Base-by-base conservation (phyloP, 768 basidiomycete species). In the Chiua virens region DNA sequence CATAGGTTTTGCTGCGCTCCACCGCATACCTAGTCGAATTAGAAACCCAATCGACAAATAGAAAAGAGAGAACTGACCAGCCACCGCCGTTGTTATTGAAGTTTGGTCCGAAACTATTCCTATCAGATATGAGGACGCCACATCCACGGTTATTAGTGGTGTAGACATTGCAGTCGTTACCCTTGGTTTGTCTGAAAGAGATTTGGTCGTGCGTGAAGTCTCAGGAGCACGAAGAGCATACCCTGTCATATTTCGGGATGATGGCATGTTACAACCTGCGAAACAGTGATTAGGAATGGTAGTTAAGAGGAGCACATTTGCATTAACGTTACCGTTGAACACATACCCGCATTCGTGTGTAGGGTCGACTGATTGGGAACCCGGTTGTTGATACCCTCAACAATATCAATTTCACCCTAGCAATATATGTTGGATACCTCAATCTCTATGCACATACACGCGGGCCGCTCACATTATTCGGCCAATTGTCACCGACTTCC, bases 11-110 rank as follows among this genome's bases (percentile, higher is more conserved):
- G 14, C 55, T 63, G 18, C 69, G 59, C 45, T 71, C 64, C 28
- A 71, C 27, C 1, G 68, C 76, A 52, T 74, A 77, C 69, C 71
- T 64, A 36, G 13, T 48, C 4, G 20, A 5, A 34, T 47, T 13
- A 53, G 42, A 32, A 42, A 38, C 13, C 14, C 21, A 22, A 40
- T 11, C 3, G 15, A 17, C 21, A 2, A 9, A n/a, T 1, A 7
- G 2, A 8, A 43, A 21, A 46, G 23, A 18, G 13, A 21, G 28
- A 10, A 50, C 5, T 44, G 15, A 73, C 67, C 67, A 75, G 22
- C 73, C 73, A n/a, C 74, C 74, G 8, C 74, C 74, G 13, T n/a
- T 30, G 2, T 18, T 18, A 41, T 74, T 75, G 57, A 75, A 74
- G 8, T 49, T 42, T 4, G 68, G 61, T 0, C 74, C 74, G 35